Evolutionary conservation across 225 moss, liverwort and hornwort species (phyloP).

Genomic region (Thuidium tamariscinum): DNA sequence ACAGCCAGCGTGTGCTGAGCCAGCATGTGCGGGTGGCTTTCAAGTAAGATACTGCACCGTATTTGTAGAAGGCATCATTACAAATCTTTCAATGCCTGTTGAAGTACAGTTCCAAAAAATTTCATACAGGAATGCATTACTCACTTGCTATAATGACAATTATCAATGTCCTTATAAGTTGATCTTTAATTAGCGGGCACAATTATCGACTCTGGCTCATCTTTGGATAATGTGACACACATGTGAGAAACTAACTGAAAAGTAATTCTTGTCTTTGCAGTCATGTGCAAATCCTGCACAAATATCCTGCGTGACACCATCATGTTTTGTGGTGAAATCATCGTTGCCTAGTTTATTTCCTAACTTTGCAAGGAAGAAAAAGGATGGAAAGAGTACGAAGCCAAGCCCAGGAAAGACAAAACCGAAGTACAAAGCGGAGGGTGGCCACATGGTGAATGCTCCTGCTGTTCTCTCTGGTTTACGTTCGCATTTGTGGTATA

Average conservation of each 20-base stretch:
- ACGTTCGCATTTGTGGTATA: not conserved
- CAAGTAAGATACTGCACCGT: constrained; percentile 11
- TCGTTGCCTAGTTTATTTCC: constrained; percentile 45
- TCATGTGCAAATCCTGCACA: constrained; percentile 36
- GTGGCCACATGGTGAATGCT: constrained; percentile 25
- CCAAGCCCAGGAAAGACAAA: constrained; percentile 29
- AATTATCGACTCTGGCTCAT: not conserved
- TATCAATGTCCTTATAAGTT: not conserved
- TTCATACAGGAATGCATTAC: not conserved
- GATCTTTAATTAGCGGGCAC: not conserved
- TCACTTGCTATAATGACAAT: not conserved
- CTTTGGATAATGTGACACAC: not conserved
- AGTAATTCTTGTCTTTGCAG: not conserved
- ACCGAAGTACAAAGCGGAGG: constrained; percentile 34
- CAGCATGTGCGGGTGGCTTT: constrained; percentile 41
- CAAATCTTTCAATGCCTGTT: not conserved
- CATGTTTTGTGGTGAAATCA: constrained; percentile 46
- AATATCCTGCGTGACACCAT: constrained; percentile 40
- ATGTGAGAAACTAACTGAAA: not conserved
- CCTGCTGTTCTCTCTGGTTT: not conserved
- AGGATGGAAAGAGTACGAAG: constrained; percentile 25
- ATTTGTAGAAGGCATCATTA: not conserved
- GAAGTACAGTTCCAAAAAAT: not conserved
- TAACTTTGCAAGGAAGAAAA: constrained; percentile 51
- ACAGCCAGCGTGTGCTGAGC: constrained; percentile 42